Percentiles rank a stretch among this genome's conserved stretches.
These are phyloP conservation scores for Clarireedia monteithiana DNA, from an alignment of 2,329 filamentous ascomycete species.

Conservation along the genomic window DNA sequence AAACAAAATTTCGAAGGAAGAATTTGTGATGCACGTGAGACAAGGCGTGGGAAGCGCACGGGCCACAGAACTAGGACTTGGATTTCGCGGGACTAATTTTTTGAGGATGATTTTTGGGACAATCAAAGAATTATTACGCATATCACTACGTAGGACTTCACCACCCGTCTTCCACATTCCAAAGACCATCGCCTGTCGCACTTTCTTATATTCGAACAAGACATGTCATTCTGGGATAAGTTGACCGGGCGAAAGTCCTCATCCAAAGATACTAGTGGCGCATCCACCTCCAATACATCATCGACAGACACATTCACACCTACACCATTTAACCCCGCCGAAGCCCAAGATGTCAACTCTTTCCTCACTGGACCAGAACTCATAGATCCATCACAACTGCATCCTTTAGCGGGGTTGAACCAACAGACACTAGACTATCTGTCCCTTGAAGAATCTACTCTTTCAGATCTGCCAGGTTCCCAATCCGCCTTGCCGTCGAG, in stretches of 20 bases:
- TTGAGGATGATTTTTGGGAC: constrained; percentile 2
- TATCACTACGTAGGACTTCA: not conserved
- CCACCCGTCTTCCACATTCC: not conserved
- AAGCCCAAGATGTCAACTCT: constrained; percentile 73
- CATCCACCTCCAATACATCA: constrained; percentile 15
- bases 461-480: constrained; percentile 77
- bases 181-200: not conserved
- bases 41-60: not conserved
- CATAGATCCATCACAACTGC: constrained; percentile 80
- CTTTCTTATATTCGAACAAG: not conserved
- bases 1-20: not conserved
- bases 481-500: constrained; percentile 87
- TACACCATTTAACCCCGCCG: constrained; percentile 60
- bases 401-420: constrained; percentile 89
- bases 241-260: constrained; percentile 32
- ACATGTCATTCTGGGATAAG: constrained; percentile 34
- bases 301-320: constrained; percentile 39
- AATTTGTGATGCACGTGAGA: constrained; percentile 2
- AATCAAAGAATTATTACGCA: not conserved
- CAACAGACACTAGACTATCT: constrained; percentile 93
- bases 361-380: constrained; percentile 74
- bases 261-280: constrained; percentile 14
- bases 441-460: constrained; percentile 81
- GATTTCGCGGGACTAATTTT: constrained; percentile 7
- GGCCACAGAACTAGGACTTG: not conserved